These are phyloP conservation scores for Penicillium herquei DNA, from an alignment of 495 filamentous ascomycete species.

Conservation along the genomic window DNA sequence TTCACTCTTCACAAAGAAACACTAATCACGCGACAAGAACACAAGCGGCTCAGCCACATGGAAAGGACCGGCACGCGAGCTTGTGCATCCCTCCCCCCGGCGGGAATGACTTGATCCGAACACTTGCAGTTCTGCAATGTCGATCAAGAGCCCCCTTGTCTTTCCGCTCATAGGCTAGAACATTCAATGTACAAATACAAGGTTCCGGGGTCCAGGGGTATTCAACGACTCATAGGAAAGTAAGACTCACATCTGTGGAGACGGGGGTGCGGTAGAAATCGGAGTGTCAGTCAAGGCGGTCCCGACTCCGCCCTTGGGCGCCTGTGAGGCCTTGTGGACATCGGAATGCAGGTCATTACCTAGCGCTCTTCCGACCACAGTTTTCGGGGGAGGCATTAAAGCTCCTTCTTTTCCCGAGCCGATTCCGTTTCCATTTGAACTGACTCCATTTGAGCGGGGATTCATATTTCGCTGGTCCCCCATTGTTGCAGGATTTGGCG, in stretches of 20 bases:
- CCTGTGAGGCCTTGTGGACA: slow-evolving; percentile 42
- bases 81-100: slow-evolving; percentile 2
- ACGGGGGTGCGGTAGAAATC: slow-evolving; percentile 64
- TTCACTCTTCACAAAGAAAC: neutral
- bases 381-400: slow-evolving; percentile 43
- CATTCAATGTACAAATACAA: slow-evolving; percentile 11
- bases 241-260: slow-evolving; percentile 65
- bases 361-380: slow-evolving; percentile 47
- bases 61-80: slow-evolving; percentile 2
- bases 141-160: slow-evolving; percentile 1
- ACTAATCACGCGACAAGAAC: slow-evolving; percentile 10
- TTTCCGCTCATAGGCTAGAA: slow-evolving; percentile 15
- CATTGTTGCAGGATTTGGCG: slow-evolving; percentile 28
- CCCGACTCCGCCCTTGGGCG: slow-evolving; percentile 53
- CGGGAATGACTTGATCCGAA: slow-evolving; percentile 13
- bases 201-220: slow-evolving; percentile 6
- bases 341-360: slow-evolving; percentile 49
- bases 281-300: slow-evolving; percentile 66
- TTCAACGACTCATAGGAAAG: slow-evolving; percentile 20
- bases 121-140: slow-evolving; percentile 8
- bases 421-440: slow-evolving; percentile 25
- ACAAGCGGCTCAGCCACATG: slow-evolving; percentile 2
- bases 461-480: slow-evolving; percentile 23
- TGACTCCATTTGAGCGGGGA: slow-evolving; percentile 16
- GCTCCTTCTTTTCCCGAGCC: slow-evolving; percentile 32